These are phyloP conservation scores for Tulasnella sp. DNA, from an alignment of 768 basidiomycete genomes.

Conservation along the genomic window DNA sequence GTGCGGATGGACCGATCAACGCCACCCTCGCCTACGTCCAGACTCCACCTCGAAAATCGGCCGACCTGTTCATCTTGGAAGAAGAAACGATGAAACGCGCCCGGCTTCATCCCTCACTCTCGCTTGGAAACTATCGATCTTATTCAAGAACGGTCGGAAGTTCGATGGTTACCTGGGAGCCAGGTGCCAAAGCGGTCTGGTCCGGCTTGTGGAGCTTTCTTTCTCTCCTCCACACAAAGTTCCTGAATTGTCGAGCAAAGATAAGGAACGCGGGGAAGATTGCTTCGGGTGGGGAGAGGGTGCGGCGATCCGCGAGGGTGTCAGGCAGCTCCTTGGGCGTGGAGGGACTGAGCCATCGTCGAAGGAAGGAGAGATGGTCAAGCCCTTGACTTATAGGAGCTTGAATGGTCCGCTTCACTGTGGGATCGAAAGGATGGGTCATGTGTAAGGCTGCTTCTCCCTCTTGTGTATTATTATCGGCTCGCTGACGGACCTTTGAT, in stretches of 20 bases:
- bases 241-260: conserved; percentile 47
- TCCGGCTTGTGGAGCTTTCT: not conserved
- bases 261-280: not conserved
- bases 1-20: conserved; percentile 74
- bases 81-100: not conserved
- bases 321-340: not conserved
- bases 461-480: not conserved
- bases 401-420: not conserved
- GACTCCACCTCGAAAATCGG: conserved; percentile 51
- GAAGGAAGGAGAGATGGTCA: not conserved
- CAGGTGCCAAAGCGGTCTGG: not conserved
- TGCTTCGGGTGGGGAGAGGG: conserved; percentile 38
- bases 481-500: not conserved
- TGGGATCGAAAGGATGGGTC: conserved; percentile 42
- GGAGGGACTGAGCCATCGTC: not conserved
- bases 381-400: not conserved
- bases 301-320: conserved; percentile 76
- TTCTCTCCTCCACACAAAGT: conserved; percentile 31
- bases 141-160: not conserved
- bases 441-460: not conserved
- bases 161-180: not conserved
- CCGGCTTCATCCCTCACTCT: not conserved
- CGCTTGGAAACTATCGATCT: not conserved
- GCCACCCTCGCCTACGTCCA: conserved; percentile 76
- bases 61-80: not conserved